Percentiles rank a stretch among this genome's conserved stretches.
phyloP scores from a whole-genome alignment of 495 filamentous ascomycete genomes.

The Jackrogersella multiformis region DNA sequence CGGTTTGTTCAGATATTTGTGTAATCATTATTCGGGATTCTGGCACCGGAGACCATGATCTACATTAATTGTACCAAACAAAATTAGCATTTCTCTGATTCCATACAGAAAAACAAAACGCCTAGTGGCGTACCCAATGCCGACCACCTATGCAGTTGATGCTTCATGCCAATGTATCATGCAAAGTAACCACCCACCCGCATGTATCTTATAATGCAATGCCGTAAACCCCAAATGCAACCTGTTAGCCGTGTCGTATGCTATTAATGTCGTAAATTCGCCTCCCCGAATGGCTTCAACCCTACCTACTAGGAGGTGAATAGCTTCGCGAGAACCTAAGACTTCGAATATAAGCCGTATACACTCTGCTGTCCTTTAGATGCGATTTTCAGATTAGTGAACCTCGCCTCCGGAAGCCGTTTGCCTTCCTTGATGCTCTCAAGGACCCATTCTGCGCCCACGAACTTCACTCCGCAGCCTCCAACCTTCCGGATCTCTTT shows the following conservation, averaged over 20 bases:
- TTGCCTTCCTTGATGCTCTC: constrained; percentile 81
- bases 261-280: constrained; percentile 18
- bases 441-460: constrained; percentile 84
- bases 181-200: constrained; percentile 37
- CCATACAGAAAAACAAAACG: constrained; percentile 18
- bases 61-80: background rate
- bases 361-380: constrained; percentile 70
- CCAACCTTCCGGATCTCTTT: constrained; percentile 75
- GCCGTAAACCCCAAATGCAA: constrained; percentile 33
- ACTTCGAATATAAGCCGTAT: constrained; percentile 56
- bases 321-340: constrained; percentile 1
- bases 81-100: constrained; percentile 8
- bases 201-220: constrained; percentile 36
- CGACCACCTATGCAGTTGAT: constrained; percentile 24
- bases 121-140: constrained; percentile 17
- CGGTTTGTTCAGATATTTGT: no score
- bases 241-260: constrained; percentile 7
- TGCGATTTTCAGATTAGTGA: constrained; percentile 68
- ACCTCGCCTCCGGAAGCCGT: constrained; percentile 77
- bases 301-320: constrained; percentile 10
- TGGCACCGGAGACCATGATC: background rate
- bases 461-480: constrained; percentile 77
- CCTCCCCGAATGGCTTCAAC: constrained; percentile 6
- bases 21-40: no score
- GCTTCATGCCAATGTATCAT: constrained; percentile 37